Conservation (phyloP, 768 basidiomycete genomes). For the Cyclocybe aegerita region DNA sequence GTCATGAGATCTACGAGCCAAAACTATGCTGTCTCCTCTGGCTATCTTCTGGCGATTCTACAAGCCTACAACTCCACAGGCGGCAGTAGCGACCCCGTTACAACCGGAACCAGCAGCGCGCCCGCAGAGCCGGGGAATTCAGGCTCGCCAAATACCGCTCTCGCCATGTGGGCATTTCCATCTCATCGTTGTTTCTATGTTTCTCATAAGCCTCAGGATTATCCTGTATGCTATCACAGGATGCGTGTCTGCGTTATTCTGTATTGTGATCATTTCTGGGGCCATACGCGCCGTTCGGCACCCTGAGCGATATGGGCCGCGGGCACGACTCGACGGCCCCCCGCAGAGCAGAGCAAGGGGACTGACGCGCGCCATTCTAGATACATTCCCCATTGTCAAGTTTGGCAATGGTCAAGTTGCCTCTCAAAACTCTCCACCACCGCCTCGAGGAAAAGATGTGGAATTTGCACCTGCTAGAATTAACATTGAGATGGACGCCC, state of each 20-base stretch:
- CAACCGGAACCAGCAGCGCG: slow-evolving; percentile 20
- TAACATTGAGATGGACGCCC: slow-evolving; percentile 8
- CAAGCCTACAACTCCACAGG: slow-evolving; percentile 62
- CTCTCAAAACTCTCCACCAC: background rate
- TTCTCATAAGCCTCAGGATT: slow-evolving; percentile 48
- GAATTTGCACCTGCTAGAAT: slow-evolving; percentile 23
- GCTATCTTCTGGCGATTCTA: slow-evolving; percentile 73
- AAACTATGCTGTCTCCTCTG: slow-evolving; percentile 44
- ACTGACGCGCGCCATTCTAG: slow-evolving; percentile 88
- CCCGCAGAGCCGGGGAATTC: slow-evolving; percentile 15
- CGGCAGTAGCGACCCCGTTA: slow-evolving; percentile 17
- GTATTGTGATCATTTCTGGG: slow-evolving; percentile 81
- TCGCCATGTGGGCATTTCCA: slow-evolving; percentile 66
- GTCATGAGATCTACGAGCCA: slow-evolving; percentile 44
- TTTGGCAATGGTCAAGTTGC: slow-evolving; percentile 45
- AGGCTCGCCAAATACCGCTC: slow-evolving; percentile 44
- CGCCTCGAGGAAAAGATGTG: slow-evolving; percentile 20
- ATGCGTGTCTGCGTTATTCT: slow-evolving; percentile 82
- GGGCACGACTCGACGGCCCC: slow-evolving; percentile 41
- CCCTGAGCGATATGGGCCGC: slow-evolving; percentile 90
- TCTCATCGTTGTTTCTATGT: slow-evolving; percentile 2
- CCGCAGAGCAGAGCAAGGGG: slow-evolving; percentile 76
- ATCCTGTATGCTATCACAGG: slow-evolving; percentile 87
- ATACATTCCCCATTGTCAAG: slow-evolving; percentile 94
- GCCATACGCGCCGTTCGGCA: slow-evolving; percentile 81